Evolutionary conservation across 2,329 filamentous ascomycete species (phyloP).

Genomic region (Mollisia scopiformis): DNA sequence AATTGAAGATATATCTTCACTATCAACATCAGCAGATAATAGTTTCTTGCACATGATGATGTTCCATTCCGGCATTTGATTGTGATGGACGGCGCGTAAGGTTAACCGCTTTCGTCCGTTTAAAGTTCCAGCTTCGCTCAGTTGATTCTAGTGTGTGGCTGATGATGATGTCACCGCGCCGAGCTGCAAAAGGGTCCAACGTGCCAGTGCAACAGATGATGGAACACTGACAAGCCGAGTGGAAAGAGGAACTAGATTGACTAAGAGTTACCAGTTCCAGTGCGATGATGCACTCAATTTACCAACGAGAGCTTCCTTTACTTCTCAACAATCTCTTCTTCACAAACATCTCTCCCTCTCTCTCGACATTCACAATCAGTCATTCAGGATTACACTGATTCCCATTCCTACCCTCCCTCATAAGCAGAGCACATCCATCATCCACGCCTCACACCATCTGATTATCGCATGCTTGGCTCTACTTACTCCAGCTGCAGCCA

Average conservation of each 20-base stretch:
- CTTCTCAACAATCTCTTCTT: too few species aligned
- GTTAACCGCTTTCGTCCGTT: too few species aligned
- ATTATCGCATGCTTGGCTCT: constrained; percentile 5
- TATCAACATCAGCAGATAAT: too few species aligned
- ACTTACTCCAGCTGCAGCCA: neutral
- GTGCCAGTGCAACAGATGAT: too few species aligned
- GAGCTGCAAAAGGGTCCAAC: too few species aligned
- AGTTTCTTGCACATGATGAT: neutral
- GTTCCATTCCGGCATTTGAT: neutral
- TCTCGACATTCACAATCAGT: neutral
- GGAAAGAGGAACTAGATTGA: too few species aligned
- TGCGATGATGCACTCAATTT: neutral
- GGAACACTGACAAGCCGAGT: too few species aligned
- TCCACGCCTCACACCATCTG: constrained; percentile 1
- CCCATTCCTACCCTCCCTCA: neutral
- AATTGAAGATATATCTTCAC: neutral
- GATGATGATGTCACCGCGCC: too few species aligned
- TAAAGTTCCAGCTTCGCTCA: too few species aligned
- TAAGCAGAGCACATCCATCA: neutral
- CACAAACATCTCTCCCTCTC: neutral
- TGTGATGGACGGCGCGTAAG: neutral
- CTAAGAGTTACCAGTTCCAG: neutral
- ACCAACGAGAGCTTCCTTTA: neutral
- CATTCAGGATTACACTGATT: neutral
- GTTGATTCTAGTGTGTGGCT: too few species aligned